Conservation (phyloP, 768 basidiomycete species). For the Tricholoma saponaceum region DNA sequence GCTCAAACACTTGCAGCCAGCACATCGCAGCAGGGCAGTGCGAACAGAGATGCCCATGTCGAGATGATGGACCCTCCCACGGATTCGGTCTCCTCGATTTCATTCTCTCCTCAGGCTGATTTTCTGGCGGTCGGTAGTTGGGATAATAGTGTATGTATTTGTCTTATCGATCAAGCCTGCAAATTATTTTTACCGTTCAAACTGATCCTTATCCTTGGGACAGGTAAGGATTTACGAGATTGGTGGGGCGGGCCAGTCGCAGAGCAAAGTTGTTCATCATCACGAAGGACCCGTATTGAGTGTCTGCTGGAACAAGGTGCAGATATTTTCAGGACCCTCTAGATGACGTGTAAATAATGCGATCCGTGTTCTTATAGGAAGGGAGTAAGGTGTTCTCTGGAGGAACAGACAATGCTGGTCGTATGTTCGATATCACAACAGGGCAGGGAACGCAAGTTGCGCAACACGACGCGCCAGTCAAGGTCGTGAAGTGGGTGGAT, state of each 20-base stretch:
- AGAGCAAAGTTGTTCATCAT: slow-evolving; percentile 84
- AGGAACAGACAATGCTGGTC: slow-evolving; percentile 90
- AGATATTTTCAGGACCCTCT: slow-evolving; percentile 14
- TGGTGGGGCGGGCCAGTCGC: slow-evolving; percentile 68
- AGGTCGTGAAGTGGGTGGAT: slow-evolving; percentile 78
- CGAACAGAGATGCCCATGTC: slow-evolving; percentile 33
- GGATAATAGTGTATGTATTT: slow-evolving; percentile 75
- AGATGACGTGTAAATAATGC: not conserved
- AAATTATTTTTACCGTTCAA: slow-evolving; percentile 6
- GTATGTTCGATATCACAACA: slow-evolving; percentile 86
- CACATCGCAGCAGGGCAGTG: not conserved
- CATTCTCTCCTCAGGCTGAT: slow-evolving; percentile 80
- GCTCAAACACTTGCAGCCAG: not conserved
- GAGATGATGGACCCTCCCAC: slow-evolving; percentile 75
- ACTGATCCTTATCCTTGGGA: slow-evolving; percentile 6
- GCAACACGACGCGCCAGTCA: slow-evolving; percentile 86
- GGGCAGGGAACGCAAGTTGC: slow-evolving; percentile 81
- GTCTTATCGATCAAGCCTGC: not conserved
- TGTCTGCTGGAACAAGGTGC: slow-evolving; percentile 88
- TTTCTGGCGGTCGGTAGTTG: slow-evolving; percentile 90
- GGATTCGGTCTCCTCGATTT: slow-evolving; percentile 81
- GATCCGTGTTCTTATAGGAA: slow-evolving; percentile 45
- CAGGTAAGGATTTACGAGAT: slow-evolving; percentile 94
- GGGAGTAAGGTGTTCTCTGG: slow-evolving; percentile 89
- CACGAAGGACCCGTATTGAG: slow-evolving; percentile 90